Evolutionary conservation across 208 protist genomes (phyloP).

Genomic region (Acanthamoeba culbertsoni): DNA sequence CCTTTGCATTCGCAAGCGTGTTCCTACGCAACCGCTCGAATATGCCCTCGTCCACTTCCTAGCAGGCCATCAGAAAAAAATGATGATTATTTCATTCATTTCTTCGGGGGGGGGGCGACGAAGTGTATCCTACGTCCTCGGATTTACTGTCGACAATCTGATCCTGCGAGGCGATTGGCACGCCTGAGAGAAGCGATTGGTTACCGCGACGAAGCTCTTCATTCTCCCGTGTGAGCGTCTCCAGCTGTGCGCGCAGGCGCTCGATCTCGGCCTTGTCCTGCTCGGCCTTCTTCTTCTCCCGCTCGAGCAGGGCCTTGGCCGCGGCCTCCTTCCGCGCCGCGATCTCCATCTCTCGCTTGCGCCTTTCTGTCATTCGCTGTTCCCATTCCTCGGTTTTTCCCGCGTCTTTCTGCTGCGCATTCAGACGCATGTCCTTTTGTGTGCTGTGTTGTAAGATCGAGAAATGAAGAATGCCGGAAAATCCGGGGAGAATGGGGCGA

Average conservation of each 20-base stretch:
- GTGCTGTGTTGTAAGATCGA: not conserved
- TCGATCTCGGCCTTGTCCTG: conserved; percentile 2
- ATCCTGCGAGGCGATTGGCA: too few relatives aligned
- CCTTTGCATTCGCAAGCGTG: not conserved
- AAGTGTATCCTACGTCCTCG: too few relatives aligned
- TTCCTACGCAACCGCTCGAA: not conserved
- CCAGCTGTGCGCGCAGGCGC: not conserved
- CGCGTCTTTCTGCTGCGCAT: not conserved
- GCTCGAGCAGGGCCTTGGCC: conserved; percentile 19
- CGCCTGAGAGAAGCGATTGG: not conserved
- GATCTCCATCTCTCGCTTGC: not conserved
- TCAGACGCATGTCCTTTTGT: not conserved
- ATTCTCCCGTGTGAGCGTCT: not conserved
- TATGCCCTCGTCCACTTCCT: not conserved
- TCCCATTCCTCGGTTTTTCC: not conserved
- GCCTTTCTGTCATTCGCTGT: not conserved
- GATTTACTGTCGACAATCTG: too few relatives aligned
- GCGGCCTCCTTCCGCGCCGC: not conserved
- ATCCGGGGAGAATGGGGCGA: not conserved
- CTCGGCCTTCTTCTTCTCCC: not conserved
- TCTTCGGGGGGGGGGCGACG: too few relatives aligned
- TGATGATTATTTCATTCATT: too few relatives aligned
- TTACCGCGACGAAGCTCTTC: not conserved
- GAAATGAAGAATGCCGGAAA: not conserved
- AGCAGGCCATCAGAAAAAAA: too few relatives aligned